Evolutionary conservation across 306 rosid species (phyloP), one percentile per base, ranked within the genome.

Genomic region (Lithocarpus polystachyus): DNA sequence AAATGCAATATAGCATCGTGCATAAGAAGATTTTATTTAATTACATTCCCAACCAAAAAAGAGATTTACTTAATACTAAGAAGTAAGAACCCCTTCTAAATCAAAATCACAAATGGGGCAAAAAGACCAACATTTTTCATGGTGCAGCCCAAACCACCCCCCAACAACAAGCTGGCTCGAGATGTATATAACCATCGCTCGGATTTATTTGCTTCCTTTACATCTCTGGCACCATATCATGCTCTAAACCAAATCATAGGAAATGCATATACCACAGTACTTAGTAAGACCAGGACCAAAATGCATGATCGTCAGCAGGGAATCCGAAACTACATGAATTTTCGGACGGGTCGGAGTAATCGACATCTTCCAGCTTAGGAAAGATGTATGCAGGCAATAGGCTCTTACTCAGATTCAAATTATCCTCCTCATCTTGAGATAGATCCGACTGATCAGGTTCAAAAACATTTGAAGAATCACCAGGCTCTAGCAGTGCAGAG

Each of bases 351-450:
- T 87, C 79, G 19, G 93, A 86, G 92, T 87, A 93, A 81, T 85
- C 82, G 0, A 81, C 84, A 56, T 86, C 88, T 83, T 90, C 94
- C 5, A 89, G 86, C 81, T 90, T 94, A 2, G 92, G 90, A 74
- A 92, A 90, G 83, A 87, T 68, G 84, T 81, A 86, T 0, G 88
- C 51, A 72, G 88, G 92, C 77, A 90, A 86, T 4, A 89, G 76
- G 81, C 12, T 77, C 28, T 73, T 82, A 84, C 75, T 87, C 20
- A 82, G 29, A 84, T 73, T 88, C 19, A 82, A 35, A 84, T 87
- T 90, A 23, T 89, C 97, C 59, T 90, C 94, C 80, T 92, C 97
- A 23, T 92, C 98, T 45, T 94, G 97, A 57, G 97, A 92, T 33
- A 80, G 52, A 59, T 93, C 98, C 0, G 95, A 93, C 65, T 90